A percentile compares a stretch with the other conserved stretches of the same genome.
Evolutionary conservation across 2,329 filamentous ascomycete genomes (phyloP).

Genomic region (Pyrenochaeta sp.): DNA sequence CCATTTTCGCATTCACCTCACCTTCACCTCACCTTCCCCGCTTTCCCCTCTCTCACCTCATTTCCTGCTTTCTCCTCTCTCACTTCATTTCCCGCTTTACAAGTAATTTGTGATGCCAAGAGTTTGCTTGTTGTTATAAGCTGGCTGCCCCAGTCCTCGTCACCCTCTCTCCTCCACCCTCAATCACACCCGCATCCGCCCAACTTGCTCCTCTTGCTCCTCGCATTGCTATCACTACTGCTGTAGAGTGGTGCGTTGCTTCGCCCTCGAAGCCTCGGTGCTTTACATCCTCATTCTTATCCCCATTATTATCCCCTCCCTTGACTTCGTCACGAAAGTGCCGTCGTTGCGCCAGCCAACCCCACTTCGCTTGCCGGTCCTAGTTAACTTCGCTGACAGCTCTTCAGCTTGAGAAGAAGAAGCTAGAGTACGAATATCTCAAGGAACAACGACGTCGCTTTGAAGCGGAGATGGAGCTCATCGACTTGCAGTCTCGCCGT

Average conservation of each 20-base stretch:
- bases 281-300: conserved; percentile 10
- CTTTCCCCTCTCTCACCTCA: conserved; percentile 9
- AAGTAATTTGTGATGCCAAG: too few species aligned
- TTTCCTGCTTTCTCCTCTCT: conserved; percentile 14
- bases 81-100: too few species aligned
- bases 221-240: conserved; percentile 20
- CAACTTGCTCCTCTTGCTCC: conserved; percentile 1
- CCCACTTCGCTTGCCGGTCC: conserved; percentile 17
- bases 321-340: conserved; percentile 10
- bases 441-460: conserved; percentile 88
- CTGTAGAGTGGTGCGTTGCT: conserved; percentile 27
- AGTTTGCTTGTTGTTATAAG: too few species aligned
- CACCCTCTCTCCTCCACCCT: neutral
- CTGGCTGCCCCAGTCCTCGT: too few species aligned
- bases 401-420: conserved; percentile 87
- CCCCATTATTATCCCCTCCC: conserved; percentile 13
- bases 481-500: conserved; percentile 83
- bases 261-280: conserved; percentile 13
- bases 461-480: conserved; percentile 88
- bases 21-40: conserved; percentile 35
- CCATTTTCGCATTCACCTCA: too few species aligned
- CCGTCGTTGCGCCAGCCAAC: conserved; percentile 25
- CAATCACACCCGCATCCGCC: conserved; percentile 9
- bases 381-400: conserved; percentile 37
- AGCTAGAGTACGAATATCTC: conserved; percentile 88